phyloP scores from a whole-genome alignment of 352 stramenopile genomes.

The Phytophthora pinifolia region DNA sequence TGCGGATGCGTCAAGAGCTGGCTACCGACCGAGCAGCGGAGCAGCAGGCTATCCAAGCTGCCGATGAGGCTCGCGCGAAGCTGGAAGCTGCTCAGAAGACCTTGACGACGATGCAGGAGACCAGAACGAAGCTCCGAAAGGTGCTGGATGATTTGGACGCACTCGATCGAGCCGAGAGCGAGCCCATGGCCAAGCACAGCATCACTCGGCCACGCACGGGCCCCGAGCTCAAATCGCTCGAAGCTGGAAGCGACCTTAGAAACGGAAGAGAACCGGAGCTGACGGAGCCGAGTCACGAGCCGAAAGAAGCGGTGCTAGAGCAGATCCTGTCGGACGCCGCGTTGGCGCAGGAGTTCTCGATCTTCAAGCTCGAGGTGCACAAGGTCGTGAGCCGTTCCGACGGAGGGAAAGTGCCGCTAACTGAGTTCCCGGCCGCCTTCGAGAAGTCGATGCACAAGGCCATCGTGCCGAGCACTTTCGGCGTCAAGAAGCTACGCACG shows the following conservation, averaged over 20 bases:
- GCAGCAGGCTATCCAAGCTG: slow-evolving; percentile 16
- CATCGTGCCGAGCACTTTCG: slow-evolving; percentile 49
- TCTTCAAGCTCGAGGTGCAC: slow-evolving; percentile 70
- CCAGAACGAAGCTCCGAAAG: slow-evolving; percentile 39
- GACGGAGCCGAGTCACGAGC: slow-evolving; percentile 22
- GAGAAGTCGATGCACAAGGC: slow-evolving; percentile 74
- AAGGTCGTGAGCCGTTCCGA: slow-evolving; percentile 70
- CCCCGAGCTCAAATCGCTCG: slow-evolving; percentile 7
- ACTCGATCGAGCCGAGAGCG: slow-evolving; percentile 54
- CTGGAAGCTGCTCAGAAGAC: slow-evolving; percentile 23
- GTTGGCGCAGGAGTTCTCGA: slow-evolving; percentile 48
- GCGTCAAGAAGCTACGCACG: slow-evolving; percentile 81
- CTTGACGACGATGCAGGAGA: slow-evolving; percentile 23
- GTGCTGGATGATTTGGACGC: slow-evolving; percentile 66
- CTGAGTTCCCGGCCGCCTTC: slow-evolving; percentile 49
- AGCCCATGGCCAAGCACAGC: slow-evolving; percentile 55
- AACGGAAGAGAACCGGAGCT: slow-evolving; percentile 17
- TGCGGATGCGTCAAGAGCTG: slow-evolving; percentile 45
- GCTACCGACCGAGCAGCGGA: slow-evolving; percentile 12
- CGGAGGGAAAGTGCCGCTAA: slow-evolving; percentile 47
- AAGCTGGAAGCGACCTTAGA: slow-evolving; percentile 1
- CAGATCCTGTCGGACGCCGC: slow-evolving; percentile 45
- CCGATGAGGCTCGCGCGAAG: slow-evolving; percentile 16
- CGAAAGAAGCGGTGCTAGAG: slow-evolving; percentile 54
- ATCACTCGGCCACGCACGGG: slow-evolving; percentile 48